phyloP scores from a whole-genome alignment of 352 stramenopile genomes.

The Pythium aphanidermatum region DNA sequence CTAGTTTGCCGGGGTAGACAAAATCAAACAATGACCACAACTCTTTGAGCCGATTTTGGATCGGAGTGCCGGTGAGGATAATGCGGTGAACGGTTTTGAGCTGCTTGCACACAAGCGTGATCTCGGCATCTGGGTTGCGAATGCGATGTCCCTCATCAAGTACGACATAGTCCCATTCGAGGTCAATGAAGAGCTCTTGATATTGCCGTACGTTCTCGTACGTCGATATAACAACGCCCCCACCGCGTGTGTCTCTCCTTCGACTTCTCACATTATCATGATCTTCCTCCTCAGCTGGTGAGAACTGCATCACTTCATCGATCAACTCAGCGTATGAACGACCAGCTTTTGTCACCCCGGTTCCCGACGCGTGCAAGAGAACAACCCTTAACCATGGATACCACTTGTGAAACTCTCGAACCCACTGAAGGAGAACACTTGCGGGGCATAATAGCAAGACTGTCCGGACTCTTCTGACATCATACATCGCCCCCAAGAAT shows the following conservation, averaged over 20 bases:
- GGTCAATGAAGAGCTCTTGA: conserved; percentile 83
- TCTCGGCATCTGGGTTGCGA: conserved; percentile 96
- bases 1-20: conserved; percentile 96
- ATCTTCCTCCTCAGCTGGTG: conserved; percentile 1
- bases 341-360: conserved; percentile 35
- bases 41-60: conserved; percentile 94
- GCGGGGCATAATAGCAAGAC: conserved; percentile 94
- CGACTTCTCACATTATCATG: conserved; percentile 18
- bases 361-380: conserved; percentile 86
- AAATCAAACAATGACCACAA: conserved; percentile 99
- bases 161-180: conserved; percentile 96
- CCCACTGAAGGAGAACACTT: conserved; percentile 95
- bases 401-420: conserved; percentile 94
- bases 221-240: conserved; percentile 93
- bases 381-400: conserved; percentile 84
- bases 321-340: conserved; percentile 53
- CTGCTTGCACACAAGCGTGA: conserved; percentile 94
- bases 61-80: conserved; percentile 89
- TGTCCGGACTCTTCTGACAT: conserved; percentile 40
- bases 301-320: conserved; percentile 40
- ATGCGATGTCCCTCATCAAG: conserved; percentile 99
- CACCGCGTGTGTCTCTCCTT: conserved; percentile 19
- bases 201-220: conserved; percentile 95
- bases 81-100: conserved; percentile 88
- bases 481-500: conserved; percentile 77